Evolutionary conservation across 805 yeast species (phyloP).

Genomic region (Starmera dryadoides): DNA sequence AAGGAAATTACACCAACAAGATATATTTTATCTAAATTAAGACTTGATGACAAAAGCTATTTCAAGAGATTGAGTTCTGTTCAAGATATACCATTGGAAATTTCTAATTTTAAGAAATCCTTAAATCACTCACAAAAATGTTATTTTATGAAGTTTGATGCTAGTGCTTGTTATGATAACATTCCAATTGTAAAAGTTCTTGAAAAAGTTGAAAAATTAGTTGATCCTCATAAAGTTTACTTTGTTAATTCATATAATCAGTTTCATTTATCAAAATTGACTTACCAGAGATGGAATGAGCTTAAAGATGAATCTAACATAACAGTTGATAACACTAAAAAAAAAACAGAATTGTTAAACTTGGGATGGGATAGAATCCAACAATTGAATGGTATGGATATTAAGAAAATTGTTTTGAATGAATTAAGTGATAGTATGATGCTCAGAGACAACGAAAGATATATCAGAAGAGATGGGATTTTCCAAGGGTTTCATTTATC

Average conservation of each 20-base stretch:
- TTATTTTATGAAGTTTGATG: constrained; percentile 65
- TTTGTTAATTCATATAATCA: constrained; percentile 2
- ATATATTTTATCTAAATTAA: constrained; percentile 26
- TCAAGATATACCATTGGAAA: constrained; percentile 33
- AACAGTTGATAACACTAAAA: not conserved
- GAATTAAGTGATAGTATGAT: constrained; percentile 50
- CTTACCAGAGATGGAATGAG: constrained; percentile 1
- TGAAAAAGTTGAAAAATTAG: constrained; percentile 24
- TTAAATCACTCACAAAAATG: constrained; percentile 22
- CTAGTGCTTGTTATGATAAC: constrained; percentile 69
- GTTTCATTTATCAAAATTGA: not conserved
- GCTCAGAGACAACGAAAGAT: constrained; percentile 27
- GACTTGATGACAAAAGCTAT: constrained; percentile 18
- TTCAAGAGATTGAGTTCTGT: constrained; percentile 34
- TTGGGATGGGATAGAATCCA: constrained; percentile 27
- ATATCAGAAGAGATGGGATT: constrained; percentile 56
- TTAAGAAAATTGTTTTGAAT: constrained; percentile 36
- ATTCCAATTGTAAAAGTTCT: constrained; percentile 42
- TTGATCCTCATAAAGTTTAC: constrained; percentile 14
- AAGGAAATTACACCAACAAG: constrained; percentile 38
- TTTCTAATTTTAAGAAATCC: constrained; percentile 31
- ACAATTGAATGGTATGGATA: constrained; percentile 33
- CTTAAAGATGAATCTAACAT: constrained; percentile 14
- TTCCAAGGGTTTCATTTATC: constrained; percentile 85
- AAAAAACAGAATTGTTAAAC: constrained; percentile 10